These are phyloP conservation scores for Quercus dentata DNA, from an alignment of 306 rosid genomes.

Conservation along the genomic window DNA sequence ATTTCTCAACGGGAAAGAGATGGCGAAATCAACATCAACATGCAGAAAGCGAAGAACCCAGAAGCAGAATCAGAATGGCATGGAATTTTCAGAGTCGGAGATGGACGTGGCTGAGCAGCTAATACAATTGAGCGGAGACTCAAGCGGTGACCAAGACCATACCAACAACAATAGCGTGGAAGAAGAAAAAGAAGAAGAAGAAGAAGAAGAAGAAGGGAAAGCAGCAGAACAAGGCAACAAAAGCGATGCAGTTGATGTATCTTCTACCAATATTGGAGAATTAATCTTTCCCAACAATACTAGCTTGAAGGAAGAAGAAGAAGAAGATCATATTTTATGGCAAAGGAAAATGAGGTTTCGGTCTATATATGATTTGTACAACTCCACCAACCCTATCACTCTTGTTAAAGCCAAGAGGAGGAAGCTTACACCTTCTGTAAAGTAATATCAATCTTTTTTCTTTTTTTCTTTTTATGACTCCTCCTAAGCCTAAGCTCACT, in stretches of 20 bases:
- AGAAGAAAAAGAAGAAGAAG: too few species aligned
- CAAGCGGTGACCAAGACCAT: neutral
- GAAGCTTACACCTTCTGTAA: neutral
- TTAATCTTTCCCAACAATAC: too few species aligned
- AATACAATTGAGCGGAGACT: slow-evolving; percentile 40
- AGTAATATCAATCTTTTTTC: too few species aligned
- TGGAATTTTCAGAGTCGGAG: slow-evolving; percentile 16
- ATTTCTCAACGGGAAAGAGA: neutral
- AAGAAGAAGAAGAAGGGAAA: too few species aligned
- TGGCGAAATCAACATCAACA: slow-evolving; percentile 19
- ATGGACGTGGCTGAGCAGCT: slow-evolving; percentile 44
- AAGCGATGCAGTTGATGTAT: too few species aligned
- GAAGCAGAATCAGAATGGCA: neutral
- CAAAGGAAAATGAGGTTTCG: neutral
- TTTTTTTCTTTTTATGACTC: too few species aligned
- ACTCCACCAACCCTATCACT: slow-evolving; percentile 12
- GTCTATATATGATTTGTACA: slow-evolving; percentile 14
- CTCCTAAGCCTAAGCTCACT: too few species aligned
- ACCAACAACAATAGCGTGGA: too few species aligned
- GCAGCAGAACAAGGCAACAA: too few species aligned
- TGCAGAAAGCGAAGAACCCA: slow-evolving; percentile 18
- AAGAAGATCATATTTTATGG: neutral
- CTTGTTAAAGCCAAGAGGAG: neutral
- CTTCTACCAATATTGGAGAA: too few species aligned
- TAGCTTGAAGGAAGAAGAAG: too few species aligned